Evolutionary conservation across 805 yeast genomes (phyloP).

Genomic region (Starmerella powellii): DNA sequence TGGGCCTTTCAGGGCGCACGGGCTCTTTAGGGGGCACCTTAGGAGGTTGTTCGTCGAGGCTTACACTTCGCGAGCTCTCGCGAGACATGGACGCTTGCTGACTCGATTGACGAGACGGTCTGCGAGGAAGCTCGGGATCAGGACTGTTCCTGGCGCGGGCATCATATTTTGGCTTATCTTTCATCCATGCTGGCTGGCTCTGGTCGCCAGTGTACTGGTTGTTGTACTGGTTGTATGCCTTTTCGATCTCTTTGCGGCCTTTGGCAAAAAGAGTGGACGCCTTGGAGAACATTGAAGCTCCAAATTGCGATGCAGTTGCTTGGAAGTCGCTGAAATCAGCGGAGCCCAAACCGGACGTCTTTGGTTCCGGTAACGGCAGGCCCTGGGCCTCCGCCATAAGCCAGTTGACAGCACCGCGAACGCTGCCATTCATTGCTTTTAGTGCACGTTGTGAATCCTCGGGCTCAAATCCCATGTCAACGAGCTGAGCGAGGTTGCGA

Average conservation of each 20-base stretch:
- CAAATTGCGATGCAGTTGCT: slow-evolving; percentile 42
- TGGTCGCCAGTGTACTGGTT: slow-evolving; percentile 26
- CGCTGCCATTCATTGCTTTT: slow-evolving; percentile 40
- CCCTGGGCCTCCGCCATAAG: slow-evolving; percentile 51
- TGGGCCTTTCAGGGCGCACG: slow-evolving; percentile 7
- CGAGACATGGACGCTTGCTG: no score
- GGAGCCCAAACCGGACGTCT: slow-evolving; percentile 2
- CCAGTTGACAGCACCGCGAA: slow-evolving; percentile 53
- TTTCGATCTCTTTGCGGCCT: slow-evolving; percentile 48
- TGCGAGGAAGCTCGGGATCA: not conserved
- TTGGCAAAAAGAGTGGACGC: slow-evolving; percentile 49
- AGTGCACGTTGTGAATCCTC: slow-evolving; percentile 53
- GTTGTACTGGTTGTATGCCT: slow-evolving; percentile 50
- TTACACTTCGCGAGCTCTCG: no score
- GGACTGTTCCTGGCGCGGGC: slow-evolving; percentile 4
- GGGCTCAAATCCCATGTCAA: slow-evolving; percentile 68
- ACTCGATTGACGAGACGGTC: no score
- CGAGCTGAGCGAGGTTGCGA: slow-evolving; percentile 47
- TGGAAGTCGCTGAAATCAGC: slow-evolving; percentile 17
- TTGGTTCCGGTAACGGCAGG: slow-evolving; percentile 26
- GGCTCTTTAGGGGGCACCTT: not conserved
- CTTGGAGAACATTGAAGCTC: slow-evolving; percentile 43
- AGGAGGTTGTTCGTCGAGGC: not conserved
- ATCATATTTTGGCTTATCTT: slow-evolving; percentile 32
- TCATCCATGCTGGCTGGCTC: slow-evolving; percentile 66